phyloP scores from a whole-genome alignment of 2,329 filamentous ascomycete species.

The Trichoderma atroviride region DNA sequence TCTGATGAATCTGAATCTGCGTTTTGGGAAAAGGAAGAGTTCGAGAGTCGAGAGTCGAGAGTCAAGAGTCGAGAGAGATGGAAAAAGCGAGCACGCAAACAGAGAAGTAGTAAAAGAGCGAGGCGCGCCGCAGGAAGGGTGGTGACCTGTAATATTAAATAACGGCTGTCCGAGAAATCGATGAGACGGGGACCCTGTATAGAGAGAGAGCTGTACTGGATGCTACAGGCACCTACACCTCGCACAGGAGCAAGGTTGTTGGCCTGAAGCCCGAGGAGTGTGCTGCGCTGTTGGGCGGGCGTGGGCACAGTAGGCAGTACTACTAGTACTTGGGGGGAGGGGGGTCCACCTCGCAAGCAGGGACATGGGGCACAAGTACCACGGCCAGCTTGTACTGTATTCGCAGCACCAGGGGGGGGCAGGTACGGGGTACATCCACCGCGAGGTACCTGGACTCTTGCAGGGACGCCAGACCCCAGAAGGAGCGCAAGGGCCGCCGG shows the following conservation, averaged over 20 bases:
- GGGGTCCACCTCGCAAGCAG: neutral
- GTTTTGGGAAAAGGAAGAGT: neutral
- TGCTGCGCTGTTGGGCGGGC: neutral
- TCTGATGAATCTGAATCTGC: neutral
- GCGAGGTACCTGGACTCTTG: neutral
- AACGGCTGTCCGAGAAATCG: conserved; percentile 3
- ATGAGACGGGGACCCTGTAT: conserved; percentile 3
- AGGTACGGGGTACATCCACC: neutral
- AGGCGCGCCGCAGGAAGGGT: conserved; percentile 16
- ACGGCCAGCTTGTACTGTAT: neutral
- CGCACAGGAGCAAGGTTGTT: neutral
- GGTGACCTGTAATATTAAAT: conserved; percentile 26
- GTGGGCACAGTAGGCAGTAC: neutral
- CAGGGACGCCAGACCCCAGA: neutral
- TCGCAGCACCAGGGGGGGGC: neutral
- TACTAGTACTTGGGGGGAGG: neutral
- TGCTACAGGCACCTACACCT: conserved; percentile 5
- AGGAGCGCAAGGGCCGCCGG: conserved; percentile 14
- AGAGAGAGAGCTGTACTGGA: conserved; percentile 12
- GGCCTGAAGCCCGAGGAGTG: neutral
- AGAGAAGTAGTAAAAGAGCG: neutral
- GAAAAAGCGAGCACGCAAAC: conserved; percentile 17
- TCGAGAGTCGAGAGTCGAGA: neutral
- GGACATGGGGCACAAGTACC: neutral
- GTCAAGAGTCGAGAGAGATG: neutral